phyloP scores from a whole-genome alignment of 768 basidiomycete species.

The Podaxis sp. region DNA sequence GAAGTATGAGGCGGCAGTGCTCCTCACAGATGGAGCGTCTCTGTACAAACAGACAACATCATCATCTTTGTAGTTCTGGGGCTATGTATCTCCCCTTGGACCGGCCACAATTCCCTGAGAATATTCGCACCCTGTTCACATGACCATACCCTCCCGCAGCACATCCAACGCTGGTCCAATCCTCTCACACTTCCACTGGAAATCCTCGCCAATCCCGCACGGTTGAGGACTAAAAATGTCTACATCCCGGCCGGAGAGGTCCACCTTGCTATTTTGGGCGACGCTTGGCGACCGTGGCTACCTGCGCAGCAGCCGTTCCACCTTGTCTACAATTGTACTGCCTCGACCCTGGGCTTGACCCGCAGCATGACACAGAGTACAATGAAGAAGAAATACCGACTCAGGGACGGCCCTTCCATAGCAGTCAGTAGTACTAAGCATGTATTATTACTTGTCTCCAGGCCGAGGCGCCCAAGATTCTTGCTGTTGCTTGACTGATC shows the following conservation, averaged over 20 bases:
- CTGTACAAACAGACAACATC: neutral
- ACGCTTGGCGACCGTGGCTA: neutral
- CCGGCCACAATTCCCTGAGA: neutral
- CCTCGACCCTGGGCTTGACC: too few relatives aligned
- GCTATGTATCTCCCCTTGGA: neutral
- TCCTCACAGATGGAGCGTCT: neutral
- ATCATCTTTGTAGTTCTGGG: neutral
- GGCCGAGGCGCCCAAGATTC: neutral
- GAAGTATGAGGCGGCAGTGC: conserved; percentile 11
- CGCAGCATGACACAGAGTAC: neutral
- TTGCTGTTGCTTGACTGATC: neutral
- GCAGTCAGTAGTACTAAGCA: neutral
- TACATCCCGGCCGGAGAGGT: neutral
- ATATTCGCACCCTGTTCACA: neutral
- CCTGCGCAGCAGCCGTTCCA: neutral
- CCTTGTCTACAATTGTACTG: neutral
- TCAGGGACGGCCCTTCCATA: neutral
- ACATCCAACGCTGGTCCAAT: neutral
- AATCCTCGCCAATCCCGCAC: neutral
- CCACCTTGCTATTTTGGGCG: neutral
- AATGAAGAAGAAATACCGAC: neutral
- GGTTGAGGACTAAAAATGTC: neutral
- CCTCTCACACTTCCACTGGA: neutral
- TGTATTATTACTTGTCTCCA: neutral
- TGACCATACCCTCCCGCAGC: conserved; percentile 4